Evolutionary conservation across 768 basidiomycete species (phyloP).

Genomic region (Boletellus ananas): DNA sequence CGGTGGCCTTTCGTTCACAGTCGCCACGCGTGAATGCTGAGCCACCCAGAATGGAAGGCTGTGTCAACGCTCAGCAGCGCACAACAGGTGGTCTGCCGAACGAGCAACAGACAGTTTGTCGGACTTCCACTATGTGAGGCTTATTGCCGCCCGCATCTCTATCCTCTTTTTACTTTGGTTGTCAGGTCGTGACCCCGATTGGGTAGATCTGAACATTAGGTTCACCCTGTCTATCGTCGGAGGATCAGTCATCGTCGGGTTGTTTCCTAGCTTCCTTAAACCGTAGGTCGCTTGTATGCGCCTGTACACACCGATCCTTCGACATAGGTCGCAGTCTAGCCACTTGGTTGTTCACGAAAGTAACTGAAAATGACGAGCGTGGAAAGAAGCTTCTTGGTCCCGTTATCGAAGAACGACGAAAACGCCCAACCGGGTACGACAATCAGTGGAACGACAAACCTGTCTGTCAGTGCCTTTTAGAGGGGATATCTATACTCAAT

Average conservation of each 20-base stretch:
- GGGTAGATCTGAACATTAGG: slow-evolving; percentile 21
- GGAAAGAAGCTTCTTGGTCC: slow-evolving; percentile 20
- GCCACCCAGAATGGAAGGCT: slow-evolving; percentile 37
- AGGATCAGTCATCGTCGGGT: slow-evolving; percentile 15
- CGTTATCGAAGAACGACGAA: slow-evolving; percentile 27
- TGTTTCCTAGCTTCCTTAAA: slow-evolving; percentile 33
- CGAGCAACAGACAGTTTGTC: slow-evolving; percentile 45
- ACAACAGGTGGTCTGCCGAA: slow-evolving; percentile 36
- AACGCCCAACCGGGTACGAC: neutral
- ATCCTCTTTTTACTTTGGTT: neutral
- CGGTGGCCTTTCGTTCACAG: neutral
- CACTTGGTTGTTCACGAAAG: slow-evolving; percentile 9
- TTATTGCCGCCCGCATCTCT: neutral
- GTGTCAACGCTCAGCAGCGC: slow-evolving; percentile 24
- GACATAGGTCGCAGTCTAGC: slow-evolving; percentile 11
- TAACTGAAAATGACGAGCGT: neutral
- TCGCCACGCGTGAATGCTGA: neutral
- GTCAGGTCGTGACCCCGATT: slow-evolving; percentile 3
- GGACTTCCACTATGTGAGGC: slow-evolving; percentile 45
- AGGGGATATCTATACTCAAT: neutral
- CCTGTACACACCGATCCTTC: no score
- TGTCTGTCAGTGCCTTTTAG: neutral
- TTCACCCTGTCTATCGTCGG: slow-evolving; percentile 26
- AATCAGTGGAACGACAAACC: neutral
- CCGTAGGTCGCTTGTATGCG: slow-evolving; percentile 20